Percentiles rank a stretch among this genome's conserved stretches.
Evolutionary conservation across 176 grass and related monocot genomes (phyloP).

Genomic region (Rhynchospora tenuis): DNA sequence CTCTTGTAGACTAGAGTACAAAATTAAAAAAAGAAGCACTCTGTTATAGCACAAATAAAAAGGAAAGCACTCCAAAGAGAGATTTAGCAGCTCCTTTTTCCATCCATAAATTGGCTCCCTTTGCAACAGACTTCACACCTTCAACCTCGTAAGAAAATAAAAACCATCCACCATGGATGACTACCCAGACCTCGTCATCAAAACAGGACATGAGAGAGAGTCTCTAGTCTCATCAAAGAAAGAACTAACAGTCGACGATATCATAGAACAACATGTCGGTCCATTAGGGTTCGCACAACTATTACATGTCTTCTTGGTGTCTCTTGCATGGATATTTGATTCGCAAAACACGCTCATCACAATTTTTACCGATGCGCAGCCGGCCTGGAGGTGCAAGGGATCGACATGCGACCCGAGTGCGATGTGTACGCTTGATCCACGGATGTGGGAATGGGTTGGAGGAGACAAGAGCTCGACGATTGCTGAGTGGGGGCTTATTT

Average conservation of each 20-base stretch:
- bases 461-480: conserved; percentile 39
- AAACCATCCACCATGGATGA: conserved; percentile 29
- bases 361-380: conserved; percentile 40
- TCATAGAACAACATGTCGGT: conserved; percentile 42
- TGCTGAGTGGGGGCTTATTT: conserved; percentile 50
- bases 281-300: conserved; percentile 38
- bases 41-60: not conserved
- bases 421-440: conserved; percentile 32
- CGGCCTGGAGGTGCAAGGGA: conserved; percentile 33
- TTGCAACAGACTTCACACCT: not conserved
- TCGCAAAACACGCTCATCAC: conserved; percentile 41
- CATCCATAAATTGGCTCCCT: conserved; percentile 20
- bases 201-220: not conserved
- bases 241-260: conserved; percentile 38
- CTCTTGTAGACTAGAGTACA: too few relatives aligned
- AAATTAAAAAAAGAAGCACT: too few relatives aligned
- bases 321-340: conserved; percentile 43
- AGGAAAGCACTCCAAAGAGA: not conserved
- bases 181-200: conserved; percentile 19
- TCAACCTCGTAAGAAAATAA: not conserved
- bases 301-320: conserved; percentile 41
- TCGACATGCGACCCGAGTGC: not conserved
- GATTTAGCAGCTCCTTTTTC: not conserved
- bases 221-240: conserved; percentile 8
- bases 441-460: conserved; percentile 44